Conservation (phyloP, 2,329 filamentous ascomycete genomes). For the Xylariaceae sp. region DNA sequence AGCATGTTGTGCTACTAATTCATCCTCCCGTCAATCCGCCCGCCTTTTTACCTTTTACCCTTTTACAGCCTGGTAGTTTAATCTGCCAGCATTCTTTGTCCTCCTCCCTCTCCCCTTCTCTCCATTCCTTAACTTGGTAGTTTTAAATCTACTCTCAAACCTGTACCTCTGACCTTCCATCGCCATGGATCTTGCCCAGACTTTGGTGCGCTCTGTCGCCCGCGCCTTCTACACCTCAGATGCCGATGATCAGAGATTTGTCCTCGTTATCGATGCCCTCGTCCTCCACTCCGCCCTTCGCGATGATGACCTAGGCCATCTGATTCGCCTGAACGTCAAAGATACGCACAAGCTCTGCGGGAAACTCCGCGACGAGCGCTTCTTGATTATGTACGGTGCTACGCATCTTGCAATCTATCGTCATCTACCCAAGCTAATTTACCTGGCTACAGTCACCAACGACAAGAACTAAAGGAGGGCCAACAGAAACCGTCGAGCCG, state of each 20-base stretch:
- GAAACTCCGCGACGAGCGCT: constrained; percentile 80
- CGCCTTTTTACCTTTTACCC: neutral
- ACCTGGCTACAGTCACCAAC: constrained; percentile 59
- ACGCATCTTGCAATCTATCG: constrained; percentile 1
- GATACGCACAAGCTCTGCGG: constrained; percentile 89
- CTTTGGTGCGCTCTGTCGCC: constrained; percentile 80
- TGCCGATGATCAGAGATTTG: constrained; percentile 68
- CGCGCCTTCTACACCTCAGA: constrained; percentile 74
- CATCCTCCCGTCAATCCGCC: neutral
- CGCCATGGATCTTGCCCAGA: constrained; percentile 62
- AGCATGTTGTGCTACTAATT: constrained; percentile 12
- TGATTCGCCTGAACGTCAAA: constrained; percentile 89
- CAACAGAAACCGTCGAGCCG: constrained; percentile 80
- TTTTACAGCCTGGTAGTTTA: neutral
- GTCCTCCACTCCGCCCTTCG: constrained; percentile 76
- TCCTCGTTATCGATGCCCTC: constrained; percentile 77
- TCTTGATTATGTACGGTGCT: constrained; percentile 72
- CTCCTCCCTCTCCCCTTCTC: neutral
- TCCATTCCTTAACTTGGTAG: too few species aligned
- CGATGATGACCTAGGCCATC: constrained; percentile 83
- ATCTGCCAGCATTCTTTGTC: neutral
- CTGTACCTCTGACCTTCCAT: too few species aligned
- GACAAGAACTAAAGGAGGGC: constrained; percentile 77
- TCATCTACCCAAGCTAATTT: constrained; percentile 6
- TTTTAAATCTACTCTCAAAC: too few species aligned